Conservation (phyloP, 2,329 filamentous ascomycete genomes). For the Phyllosticta citriasiana region DNA sequence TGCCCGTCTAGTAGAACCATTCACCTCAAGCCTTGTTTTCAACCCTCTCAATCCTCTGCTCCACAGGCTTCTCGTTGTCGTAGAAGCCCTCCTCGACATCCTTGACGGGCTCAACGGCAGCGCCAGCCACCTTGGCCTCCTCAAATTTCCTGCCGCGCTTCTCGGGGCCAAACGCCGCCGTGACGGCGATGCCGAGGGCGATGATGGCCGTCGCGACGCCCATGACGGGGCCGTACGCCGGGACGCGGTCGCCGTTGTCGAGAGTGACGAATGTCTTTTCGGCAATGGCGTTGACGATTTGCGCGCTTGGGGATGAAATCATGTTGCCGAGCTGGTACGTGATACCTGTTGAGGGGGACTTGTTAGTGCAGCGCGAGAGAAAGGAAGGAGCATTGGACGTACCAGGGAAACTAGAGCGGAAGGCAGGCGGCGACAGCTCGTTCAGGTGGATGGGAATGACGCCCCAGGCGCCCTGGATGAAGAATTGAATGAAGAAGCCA, state of each 20-base stretch:
- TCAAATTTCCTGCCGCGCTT: constrained; percentile 63
- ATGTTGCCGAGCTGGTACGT: constrained; percentile 70
- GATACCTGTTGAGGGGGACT: constrained; percentile 44
- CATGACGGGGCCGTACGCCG: constrained; percentile 68
- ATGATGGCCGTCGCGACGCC: constrained; percentile 69
- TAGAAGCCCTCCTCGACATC: constrained; percentile 5
- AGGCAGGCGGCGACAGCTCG: constrained; percentile 60
- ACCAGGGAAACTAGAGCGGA: constrained; percentile 58
- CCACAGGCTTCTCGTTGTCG: neutral
- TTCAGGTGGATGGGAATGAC: constrained; percentile 57
- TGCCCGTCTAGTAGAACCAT: neutral
- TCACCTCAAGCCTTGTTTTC: neutral
- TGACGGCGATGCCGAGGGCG: constrained; percentile 56
- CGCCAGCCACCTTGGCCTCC: constrained; percentile 43
- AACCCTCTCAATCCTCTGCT: constrained; percentile 6
- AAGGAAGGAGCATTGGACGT: constrained; percentile 16
- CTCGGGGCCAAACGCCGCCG: constrained; percentile 62
- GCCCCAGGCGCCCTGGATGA: constrained; percentile 35
- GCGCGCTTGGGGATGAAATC: constrained; percentile 60
- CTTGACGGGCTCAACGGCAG: constrained; percentile 14
- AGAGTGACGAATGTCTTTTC: constrained; percentile 44
- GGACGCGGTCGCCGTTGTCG: constrained; percentile 45
- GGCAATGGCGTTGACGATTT: constrained; percentile 67
- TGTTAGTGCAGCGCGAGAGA: constrained; percentile 18
- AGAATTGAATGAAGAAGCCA: constrained; percentile 58